Evolutionary conservation across 192 early-diverging fungal genomes (phyloP).

Genomic region (Linnemannia zychae): DNA sequence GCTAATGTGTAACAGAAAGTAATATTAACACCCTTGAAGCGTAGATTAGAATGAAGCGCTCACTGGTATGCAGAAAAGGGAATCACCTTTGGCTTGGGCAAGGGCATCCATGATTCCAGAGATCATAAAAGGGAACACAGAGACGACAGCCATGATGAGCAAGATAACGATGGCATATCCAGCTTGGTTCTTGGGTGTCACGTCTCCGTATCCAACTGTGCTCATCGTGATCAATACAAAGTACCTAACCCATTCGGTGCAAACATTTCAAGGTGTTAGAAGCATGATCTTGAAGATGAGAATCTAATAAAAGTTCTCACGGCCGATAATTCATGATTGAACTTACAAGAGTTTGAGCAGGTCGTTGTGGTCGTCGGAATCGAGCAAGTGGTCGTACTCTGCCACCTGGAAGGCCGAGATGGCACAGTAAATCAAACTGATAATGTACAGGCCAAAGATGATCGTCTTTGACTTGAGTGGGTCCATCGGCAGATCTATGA

Average conservation of each 20-base stretch:
- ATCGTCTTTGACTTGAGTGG: slow-evolving; percentile 68
- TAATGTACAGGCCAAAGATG: slow-evolving; percentile 66
- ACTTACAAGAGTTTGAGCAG: slow-evolving; percentile 50
- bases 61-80: neutral
- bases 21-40: neutral
- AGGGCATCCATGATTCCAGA: slow-evolving; percentile 60
- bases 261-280: neutral
- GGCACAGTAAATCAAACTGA: slow-evolving; percentile 70
- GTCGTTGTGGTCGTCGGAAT: slow-evolving; percentile 50
- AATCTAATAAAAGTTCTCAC: neutral
- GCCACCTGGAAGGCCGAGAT: slow-evolving; percentile 69
- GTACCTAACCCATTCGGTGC: slow-evolving; percentile 37
- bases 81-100: slow-evolving; percentile 44
- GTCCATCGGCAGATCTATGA: slow-evolving; percentile 61
- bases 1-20: slow-evolving; percentile 8
- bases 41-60: no score
- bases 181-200: slow-evolving; percentile 67
- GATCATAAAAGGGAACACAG: slow-evolving; percentile 71
- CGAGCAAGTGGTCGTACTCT: slow-evolving; percentile 67
- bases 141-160: slow-evolving; percentile 69
- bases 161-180: slow-evolving; percentile 72
- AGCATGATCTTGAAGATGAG: neutral
- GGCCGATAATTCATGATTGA: neutral
- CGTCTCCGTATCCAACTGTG: slow-evolving; percentile 84
- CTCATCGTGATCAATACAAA: slow-evolving; percentile 77